Conservation (phyloP, 257 asterid species). For the Solanum boliviense region DNA sequence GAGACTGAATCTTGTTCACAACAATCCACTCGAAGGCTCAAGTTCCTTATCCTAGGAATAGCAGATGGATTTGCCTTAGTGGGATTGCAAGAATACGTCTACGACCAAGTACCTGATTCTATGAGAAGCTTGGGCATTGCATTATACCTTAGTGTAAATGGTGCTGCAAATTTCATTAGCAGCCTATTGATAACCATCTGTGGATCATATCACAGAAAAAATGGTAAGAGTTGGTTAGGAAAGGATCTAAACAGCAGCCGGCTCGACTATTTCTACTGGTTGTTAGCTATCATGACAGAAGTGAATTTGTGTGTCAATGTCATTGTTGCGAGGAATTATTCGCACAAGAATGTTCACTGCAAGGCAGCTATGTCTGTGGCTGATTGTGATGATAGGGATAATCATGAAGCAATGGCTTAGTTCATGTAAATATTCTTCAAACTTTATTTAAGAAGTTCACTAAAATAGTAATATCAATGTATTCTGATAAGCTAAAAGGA, state of each 20-base stretch:
- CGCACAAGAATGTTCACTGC: conserved; percentile 54
- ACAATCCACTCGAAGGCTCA: conserved; percentile 13
- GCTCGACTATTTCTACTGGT: conserved; percentile 22
- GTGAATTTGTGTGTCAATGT: conserved; percentile 31
- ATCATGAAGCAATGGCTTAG: conserved; percentile 14
- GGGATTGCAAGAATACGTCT: conserved; percentile 74
- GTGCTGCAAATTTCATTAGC: conserved; percentile 57
- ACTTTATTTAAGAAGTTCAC: background rate
- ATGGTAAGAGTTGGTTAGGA: conserved; percentile 47
- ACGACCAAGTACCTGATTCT: conserved; percentile 82
- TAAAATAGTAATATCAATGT: background rate
- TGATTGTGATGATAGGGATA: conserved; percentile 26
- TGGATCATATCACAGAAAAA: conserved; percentile 39
- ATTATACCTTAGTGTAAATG: conserved; percentile 57
- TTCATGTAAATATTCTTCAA: background rate
- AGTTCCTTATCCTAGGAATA: conserved; percentile 39
- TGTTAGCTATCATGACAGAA: conserved; percentile 35
- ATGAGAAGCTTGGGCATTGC: conserved; percentile 84
- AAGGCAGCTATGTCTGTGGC: conserved; percentile 33
- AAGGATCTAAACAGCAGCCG: conserved; percentile 25
- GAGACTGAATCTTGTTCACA: conserved; percentile 15
- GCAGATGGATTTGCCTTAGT: conserved; percentile 71
- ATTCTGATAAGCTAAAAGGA: background rate
- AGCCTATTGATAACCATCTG: conserved; percentile 45
- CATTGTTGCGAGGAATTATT: conserved; percentile 37